Conservation (phyloP, 2,329 filamentous ascomycete species). For the Paecilomyces fulvus region DNA sequence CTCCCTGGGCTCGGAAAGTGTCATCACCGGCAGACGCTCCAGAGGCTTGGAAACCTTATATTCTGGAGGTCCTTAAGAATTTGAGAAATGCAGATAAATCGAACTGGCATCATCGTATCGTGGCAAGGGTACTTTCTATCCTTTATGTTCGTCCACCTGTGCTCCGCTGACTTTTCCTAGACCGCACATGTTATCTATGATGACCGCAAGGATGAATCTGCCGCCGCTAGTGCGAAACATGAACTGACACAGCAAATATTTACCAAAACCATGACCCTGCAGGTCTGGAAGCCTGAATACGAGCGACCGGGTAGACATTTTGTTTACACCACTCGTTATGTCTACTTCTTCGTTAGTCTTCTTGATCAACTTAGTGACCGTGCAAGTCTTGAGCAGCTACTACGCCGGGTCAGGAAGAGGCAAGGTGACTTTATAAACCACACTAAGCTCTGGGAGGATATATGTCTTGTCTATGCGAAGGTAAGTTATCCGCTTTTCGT, state of each 20-base stretch:
- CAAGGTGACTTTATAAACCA: conserved; percentile 65
- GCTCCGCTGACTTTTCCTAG: conserved; percentile 30
- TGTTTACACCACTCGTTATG: conserved; percentile 82
- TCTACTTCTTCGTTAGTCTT: conserved; percentile 69
- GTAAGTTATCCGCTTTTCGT: conserved; percentile 15
- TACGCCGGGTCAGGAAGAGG: conserved; percentile 73
- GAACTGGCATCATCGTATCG: conserved; percentile 92
- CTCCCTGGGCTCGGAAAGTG: conserved; percentile 48
- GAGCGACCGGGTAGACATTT: conserved; percentile 80
- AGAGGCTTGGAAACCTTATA: conserved; percentile 52
- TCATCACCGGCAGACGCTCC: conserved; percentile 36
- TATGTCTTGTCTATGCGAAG: conserved; percentile 50
- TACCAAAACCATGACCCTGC: conserved; percentile 89
- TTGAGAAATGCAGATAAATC: conserved; percentile 70
- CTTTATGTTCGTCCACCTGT: not conserved
- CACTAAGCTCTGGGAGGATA: conserved; percentile 53
- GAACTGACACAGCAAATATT: conserved; percentile 79
- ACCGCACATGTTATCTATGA: conserved; percentile 55
- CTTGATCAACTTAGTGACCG: conserved; percentile 69
- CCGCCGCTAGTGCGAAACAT: conserved; percentile 57
- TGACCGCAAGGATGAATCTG: conserved; percentile 42
- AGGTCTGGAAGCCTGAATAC: conserved; percentile 89
- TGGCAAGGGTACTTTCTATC: conserved; percentile 54
- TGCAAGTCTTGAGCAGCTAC: conserved; percentile 64
- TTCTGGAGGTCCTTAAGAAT: conserved; percentile 50